A percentile compares a stretch with the other conserved stretches of the same genome.
These are phyloP conservation scores for Rhizopogon sp. DNA, from an alignment of 768 basidiomycete species.

Conservation along the genomic window DNA sequence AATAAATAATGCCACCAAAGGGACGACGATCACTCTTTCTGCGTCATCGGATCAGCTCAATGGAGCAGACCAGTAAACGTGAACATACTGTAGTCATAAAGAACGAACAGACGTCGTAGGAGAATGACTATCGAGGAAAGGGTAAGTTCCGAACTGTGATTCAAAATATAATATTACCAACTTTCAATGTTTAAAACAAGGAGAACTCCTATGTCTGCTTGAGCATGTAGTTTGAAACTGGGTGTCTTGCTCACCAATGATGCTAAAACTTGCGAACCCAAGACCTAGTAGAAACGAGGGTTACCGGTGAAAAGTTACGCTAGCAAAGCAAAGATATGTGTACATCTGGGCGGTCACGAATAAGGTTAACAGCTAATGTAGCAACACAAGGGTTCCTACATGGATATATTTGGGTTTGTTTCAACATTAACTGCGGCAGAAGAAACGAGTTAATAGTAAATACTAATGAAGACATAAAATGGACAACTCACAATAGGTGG, in stretches of 20 bases:
- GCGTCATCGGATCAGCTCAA: neutral
- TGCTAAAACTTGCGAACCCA: neutral
- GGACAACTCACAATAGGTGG: slow-evolving; percentile 1
- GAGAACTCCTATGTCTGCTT: neutral
- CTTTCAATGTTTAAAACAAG: slow-evolving; percentile 1
- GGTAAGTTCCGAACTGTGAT: neutral
- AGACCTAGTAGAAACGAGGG: neutral
- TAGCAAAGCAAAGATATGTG: neutral
- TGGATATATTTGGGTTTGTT: neutral
- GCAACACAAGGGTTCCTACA: neutral
- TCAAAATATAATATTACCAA: neutral
- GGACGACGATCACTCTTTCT: neutral
- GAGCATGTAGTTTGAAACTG: neutral
- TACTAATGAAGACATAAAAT: neutral
- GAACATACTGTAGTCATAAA: slow-evolving; percentile 1
- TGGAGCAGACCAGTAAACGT: neutral
- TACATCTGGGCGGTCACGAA: neutral
- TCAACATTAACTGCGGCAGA: neutral
- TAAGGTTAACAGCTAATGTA: neutral
- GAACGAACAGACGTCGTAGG: neutral
- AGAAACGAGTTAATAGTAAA: neutral
- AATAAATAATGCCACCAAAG: neutral
- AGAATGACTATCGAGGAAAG: neutral
- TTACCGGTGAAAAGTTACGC: neutral
- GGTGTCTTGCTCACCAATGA: neutral